Evolutionary conservation across 345 rosid species (phyloP).

Genomic region (Schrenkiella parvula): DNA sequence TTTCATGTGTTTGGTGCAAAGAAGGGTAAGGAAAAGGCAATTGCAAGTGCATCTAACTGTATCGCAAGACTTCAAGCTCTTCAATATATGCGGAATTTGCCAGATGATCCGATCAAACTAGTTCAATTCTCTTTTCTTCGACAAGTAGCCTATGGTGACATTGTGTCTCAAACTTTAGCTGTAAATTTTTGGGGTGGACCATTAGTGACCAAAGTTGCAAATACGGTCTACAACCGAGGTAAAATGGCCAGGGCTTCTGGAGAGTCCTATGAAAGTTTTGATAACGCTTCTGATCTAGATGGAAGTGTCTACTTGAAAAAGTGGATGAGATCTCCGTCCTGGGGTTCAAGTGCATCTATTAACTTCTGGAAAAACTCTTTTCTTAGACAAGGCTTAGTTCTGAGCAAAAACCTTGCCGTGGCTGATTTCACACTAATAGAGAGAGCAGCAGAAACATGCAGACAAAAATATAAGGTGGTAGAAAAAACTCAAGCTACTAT

Average conservation of each 20-base stretch:
- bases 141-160: constrained; percentile 67
- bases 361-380: constrained; percentile 72
- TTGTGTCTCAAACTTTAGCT: constrained; percentile 80
- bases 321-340: constrained; percentile 92
- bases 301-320: constrained; percentile 83
- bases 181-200: constrained; percentile 90
- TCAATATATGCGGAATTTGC: constrained; percentile 66
- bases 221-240: constrained; percentile 36
- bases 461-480: constrained; percentile 56
- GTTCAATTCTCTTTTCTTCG: constrained; percentile 81
- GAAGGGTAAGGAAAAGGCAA: constrained; percentile 81
- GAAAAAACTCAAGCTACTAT: constrained; percentile 95
- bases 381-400: constrained; percentile 52
- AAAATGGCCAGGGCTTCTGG: constrained; percentile 36
- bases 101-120: constrained; percentile 87
- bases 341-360: constrained; percentile 69
- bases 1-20: constrained; percentile 70
- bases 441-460: constrained; percentile 70
- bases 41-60: constrained; percentile 54
- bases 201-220: constrained; percentile 49
- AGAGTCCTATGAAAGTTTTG: constrained; percentile 42
- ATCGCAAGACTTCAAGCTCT: constrained; percentile 91
- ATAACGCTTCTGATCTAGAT: constrained; percentile 69
- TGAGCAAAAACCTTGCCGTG: constrained; percentile 80
- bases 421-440: constrained; percentile 70